These are phyloP conservation scores for Mucor velutinosus DNA, from an alignment of 371 early-diverging fungal genomes.

Conservation along the genomic window DNA sequence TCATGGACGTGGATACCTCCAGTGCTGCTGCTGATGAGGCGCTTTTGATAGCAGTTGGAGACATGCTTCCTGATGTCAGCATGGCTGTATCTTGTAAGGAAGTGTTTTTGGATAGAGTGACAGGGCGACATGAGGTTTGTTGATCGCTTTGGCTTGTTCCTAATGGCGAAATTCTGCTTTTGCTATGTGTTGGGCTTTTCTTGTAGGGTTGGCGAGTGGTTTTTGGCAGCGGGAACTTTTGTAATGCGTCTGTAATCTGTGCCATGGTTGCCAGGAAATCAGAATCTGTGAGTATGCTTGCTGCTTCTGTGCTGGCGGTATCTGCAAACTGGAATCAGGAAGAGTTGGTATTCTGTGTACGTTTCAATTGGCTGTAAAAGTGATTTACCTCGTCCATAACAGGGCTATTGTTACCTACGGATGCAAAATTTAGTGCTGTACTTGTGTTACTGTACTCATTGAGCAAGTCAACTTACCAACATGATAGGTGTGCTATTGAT, in stretches of 20 bases:
- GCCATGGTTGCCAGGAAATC: conserved; percentile 24
- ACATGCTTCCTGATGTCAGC: background rate
- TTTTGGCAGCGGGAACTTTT: conserved; percentile 12
- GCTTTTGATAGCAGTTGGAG: background rate
- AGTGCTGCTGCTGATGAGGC: background rate
- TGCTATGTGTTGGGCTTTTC: background rate
- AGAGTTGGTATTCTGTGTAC: background rate
- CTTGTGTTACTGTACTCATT: background rate
- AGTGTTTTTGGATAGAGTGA: background rate
- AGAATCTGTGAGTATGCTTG: conserved; percentile 3
- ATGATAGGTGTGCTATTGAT: conserved; percentile 35
- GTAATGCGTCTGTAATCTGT: conserved; percentile 24
- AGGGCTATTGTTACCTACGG: conserved; percentile 13
- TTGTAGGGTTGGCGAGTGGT: background rate
- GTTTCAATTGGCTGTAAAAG: background rate
- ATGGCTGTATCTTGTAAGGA: background rate
- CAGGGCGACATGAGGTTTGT: conserved; percentile 2
- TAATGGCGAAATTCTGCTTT: background rate
- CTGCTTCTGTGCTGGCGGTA: background rate
- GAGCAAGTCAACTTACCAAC: conserved; percentile 27
- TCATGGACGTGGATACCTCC: conserved; percentile 7
- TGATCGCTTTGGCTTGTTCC: conserved; percentile 9
- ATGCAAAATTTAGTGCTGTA: background rate
- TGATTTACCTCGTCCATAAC: conserved; percentile 14
- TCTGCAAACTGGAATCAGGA: background rate